These are phyloP conservation scores for Ganoderma lingzhi DNA, from an alignment of 1,284 basidiomycete species.

Conservation along the genomic window DNA sequence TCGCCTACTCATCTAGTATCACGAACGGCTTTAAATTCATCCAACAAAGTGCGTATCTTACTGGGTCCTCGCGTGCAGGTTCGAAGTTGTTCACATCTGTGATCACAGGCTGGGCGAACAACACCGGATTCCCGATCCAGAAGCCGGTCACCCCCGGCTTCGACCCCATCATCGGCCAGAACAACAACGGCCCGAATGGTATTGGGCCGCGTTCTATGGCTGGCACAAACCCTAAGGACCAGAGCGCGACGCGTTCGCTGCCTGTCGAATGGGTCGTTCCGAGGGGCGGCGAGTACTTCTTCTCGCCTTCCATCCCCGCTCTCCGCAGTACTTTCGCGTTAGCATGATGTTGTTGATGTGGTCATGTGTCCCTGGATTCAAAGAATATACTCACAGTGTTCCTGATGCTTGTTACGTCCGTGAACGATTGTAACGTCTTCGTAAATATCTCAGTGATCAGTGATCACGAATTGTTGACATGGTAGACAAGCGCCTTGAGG, in stretches of 20 bases:
- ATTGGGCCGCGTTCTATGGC: conserved; percentile 42
- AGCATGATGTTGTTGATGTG: neutral
- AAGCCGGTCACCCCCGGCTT: conserved; percentile 37
- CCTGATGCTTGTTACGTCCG: no score
- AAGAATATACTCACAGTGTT: no score
- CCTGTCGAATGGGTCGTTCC: conserved; percentile 43
- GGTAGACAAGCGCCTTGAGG: no score
- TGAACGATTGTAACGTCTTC: no score
- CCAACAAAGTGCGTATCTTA: conserved; percentile 42
- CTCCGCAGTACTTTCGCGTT: conserved; percentile 34
- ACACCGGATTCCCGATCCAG: conserved; percentile 37
- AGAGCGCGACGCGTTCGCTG: conserved; percentile 37
- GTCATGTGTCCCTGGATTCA: no score
- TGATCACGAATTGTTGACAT: no score
- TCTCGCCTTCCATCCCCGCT: conserved; percentile 49
- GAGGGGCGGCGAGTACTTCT: conserved; percentile 54
- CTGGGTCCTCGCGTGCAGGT: neutral
- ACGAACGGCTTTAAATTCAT: conserved; percentile 57
- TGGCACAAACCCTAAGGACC: conserved; percentile 50
- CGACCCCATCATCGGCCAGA: conserved; percentile 56
- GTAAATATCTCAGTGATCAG: no score
- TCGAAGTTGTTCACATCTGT: neutral
- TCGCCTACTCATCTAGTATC: conserved; percentile 57
- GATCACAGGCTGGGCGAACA: conserved; percentile 42
- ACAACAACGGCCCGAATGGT: neutral